These are phyloP conservation scores for Physcomitrium patens DNA, from an alignment of 225 moss, liverwort and hornwort genomes.

Conservation along the genomic window DNA sequence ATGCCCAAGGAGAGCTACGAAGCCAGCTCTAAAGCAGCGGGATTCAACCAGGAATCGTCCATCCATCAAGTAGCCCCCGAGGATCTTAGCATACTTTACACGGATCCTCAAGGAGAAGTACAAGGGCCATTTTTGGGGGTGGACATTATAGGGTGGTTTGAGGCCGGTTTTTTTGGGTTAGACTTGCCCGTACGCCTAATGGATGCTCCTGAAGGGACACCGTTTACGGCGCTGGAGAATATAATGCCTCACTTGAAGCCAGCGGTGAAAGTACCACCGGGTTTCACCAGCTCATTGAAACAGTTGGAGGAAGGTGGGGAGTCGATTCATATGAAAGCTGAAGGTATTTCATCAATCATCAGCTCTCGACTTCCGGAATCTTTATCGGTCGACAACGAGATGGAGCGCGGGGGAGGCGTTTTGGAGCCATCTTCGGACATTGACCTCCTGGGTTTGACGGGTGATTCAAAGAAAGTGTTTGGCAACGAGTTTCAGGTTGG, in stretches of 20 bases:
- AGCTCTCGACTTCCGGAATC: conserved; percentile 52
- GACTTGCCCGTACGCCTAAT: conserved; percentile 89
- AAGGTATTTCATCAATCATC: conserved; percentile 57
- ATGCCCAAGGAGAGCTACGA: conserved; percentile 33
- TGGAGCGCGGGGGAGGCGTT: conserved; percentile 37
- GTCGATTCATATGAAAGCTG: conserved; percentile 51
- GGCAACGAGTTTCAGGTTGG: conserved; percentile 45
- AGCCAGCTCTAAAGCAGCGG: conserved; percentile 34
- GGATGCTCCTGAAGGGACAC: conserved; percentile 69
- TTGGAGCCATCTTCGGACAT: conserved; percentile 46
- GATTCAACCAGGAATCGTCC: conserved; percentile 37
- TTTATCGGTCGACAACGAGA: conserved; percentile 23
- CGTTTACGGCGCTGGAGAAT: conserved; percentile 74
- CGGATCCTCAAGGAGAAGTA: conserved; percentile 91
- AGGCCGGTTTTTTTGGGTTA: conserved; percentile 91
- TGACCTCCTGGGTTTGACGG: conserved; percentile 41
- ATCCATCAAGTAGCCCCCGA: conserved; percentile 62
- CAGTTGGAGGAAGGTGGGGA: conserved; percentile 76
- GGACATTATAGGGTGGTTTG: conserved; percentile 99
- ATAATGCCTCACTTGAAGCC: conserved; percentile 99
- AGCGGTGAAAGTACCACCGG: conserved; percentile 90
- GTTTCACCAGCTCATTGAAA: conserved; percentile 79
- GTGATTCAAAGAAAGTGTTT: conserved; percentile 36
- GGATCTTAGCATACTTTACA: conserved; percentile 77
- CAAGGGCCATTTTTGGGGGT: conserved; percentile 92